phyloP scores from a whole-genome alignment of 768 basidiomycete genomes.

The Hypholoma fasciculare region DNA sequence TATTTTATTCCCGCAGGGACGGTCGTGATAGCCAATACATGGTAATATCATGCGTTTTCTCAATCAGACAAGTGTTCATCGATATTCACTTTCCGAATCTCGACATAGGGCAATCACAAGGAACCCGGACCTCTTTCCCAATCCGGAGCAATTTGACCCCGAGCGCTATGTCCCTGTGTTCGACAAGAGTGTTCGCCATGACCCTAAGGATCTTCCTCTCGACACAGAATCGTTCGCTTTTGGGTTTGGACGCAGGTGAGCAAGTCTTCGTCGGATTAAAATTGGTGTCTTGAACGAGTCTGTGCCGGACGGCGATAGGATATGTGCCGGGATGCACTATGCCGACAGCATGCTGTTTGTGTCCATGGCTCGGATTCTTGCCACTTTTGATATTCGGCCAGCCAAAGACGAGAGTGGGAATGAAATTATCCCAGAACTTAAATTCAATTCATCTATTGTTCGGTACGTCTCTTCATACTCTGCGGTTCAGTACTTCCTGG shows the following conservation, averaged over 20 bases:
- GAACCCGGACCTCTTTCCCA: neutral
- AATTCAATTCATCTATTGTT: neutral
- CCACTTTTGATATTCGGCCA: constrained; percentile 1
- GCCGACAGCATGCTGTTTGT: neutral
- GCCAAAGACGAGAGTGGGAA: neutral
- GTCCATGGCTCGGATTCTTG: neutral
- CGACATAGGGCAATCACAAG: neutral
- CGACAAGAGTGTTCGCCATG: neutral
- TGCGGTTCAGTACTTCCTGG: neutral
- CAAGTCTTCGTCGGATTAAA: neutral
- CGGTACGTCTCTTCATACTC: neutral
- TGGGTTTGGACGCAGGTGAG: neutral
- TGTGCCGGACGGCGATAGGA: neutral
- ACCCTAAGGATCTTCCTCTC: neutral
- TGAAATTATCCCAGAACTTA: neutral
- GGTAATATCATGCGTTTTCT: constrained; percentile 9
- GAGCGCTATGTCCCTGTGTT: neutral
- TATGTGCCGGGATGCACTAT: neutral
- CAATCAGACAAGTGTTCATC: too few relatives aligned
- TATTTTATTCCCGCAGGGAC: constrained; percentile 34
- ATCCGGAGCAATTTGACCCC: neutral
- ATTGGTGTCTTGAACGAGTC: neutral
- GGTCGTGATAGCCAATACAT: constrained; percentile 29
- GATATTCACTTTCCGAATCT: neutral
- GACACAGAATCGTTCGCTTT: neutral